Percentiles rank a stretch among this genome's conserved stretches.
These are phyloP conservation scores for Modicella reniformis DNA, from an alignment of 371 early-diverging fungal genomes.

Conservation along the genomic window DNA sequence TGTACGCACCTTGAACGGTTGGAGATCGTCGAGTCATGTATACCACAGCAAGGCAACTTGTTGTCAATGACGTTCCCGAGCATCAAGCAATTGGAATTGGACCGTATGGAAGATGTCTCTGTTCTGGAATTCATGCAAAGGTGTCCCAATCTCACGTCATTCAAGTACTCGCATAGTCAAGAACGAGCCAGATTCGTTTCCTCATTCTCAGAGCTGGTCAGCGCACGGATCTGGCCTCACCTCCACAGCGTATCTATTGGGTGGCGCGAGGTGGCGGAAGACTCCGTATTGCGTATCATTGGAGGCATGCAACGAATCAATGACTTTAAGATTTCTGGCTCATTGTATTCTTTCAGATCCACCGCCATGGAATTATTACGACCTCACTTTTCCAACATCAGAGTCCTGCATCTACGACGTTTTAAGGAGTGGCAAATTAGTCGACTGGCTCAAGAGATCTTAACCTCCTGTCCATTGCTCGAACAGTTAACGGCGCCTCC, in stretches of 20 bases:
- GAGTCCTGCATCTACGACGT: neutral
- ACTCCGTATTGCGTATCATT: neutral
- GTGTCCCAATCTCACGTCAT: neutral
- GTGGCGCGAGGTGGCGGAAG: neutral
- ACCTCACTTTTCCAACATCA: neutral
- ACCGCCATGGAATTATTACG: neutral
- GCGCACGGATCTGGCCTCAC: neutral
- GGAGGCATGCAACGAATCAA: neutral
- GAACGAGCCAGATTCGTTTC: neutral
- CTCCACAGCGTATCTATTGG: neutral
- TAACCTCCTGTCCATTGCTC: neutral
- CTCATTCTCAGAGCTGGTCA: neutral
- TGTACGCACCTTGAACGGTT: neutral
- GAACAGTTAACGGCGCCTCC: neutral
- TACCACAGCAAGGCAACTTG: neutral
- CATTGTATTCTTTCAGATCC: neutral
- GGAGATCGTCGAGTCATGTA: neutral
- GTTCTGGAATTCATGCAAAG: neutral
- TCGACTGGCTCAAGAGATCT: neutral
- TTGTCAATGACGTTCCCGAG: neutral
- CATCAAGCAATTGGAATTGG: neutral
- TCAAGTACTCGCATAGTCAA: neutral
- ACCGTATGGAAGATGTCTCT: neutral
- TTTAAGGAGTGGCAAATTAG: no score
- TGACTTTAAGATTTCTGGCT: neutral